Evolutionary conservation across 176 grass and related monocot genomes (phyloP), one percentile per base, ranked within the genome.

Genomic region (Tillandsia leiboldiana): DNA sequence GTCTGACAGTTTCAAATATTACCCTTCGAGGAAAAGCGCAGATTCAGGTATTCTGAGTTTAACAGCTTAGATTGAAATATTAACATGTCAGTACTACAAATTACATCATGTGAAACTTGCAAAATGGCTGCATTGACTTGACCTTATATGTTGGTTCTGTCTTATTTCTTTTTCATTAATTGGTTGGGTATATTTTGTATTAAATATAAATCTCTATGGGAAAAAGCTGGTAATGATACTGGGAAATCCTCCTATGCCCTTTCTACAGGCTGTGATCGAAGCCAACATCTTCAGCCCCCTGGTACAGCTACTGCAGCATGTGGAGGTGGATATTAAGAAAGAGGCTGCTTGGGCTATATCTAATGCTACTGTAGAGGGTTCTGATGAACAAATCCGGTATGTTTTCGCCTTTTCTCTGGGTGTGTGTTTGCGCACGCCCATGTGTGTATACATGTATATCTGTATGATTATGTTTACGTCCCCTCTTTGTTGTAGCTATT

Each of bases 1-100:
- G 85, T 58, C 61, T 91, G 78, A 76, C 80, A 83, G 29, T 89
- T 77, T 89, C 85, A 63, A 96, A 96, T 69, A 82, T 96, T 8
- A 69, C 85, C 0, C 56, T 83, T 72, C 85, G 85, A 26, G 86
- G 72, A 69, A 77, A 51, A 75, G 64, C 87, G 69, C 88, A 96
- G 42, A 96, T 96, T 77, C 92, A 91, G 88, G 92, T 86, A 77
- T 17, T 59, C 20, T 13, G 22, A 62, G 56, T 62, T 62, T 62
- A 10, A 62, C 57, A 42, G 33, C 33, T 42, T 42, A 42, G 33
- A 6, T 42, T 42, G 33, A 42, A 42, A 42, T 42, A 42, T 7
- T 4, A 42, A 42, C 33, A 42, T 42, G 33, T 42, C 33, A 42
- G 33, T 42, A 42, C 33, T 42, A 42, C 33, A 42, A 42, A 42